Percentiles rank a stretch among this genome's conserved stretches.
These are phyloP conservation scores for Pythium brassicae DNA, from an alignment of 352 stramenopile genomes.

Conservation along the genomic window DNA sequence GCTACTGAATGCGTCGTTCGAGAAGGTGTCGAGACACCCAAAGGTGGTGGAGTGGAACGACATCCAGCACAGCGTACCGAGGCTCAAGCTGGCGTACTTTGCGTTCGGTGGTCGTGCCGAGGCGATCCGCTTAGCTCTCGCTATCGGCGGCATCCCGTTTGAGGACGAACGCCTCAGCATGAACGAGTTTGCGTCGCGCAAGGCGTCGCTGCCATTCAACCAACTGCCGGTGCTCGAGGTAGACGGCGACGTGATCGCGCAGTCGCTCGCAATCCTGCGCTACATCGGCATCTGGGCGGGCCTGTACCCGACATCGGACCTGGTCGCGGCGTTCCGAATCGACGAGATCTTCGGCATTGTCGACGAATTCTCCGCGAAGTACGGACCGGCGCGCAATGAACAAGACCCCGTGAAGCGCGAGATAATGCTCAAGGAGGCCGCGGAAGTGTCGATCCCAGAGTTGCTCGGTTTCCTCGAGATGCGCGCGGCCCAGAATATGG, in stretches of 20 bases:
- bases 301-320: no score
- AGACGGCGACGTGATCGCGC: conserved; percentile 15
- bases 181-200: conserved; percentile 23
- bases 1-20: conserved; percentile 18
- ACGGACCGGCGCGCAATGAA: no score
- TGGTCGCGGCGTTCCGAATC: no score
- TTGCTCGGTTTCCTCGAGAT: no score
- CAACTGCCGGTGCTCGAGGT: conserved; percentile 32
- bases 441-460: no score
- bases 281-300: conserved; percentile 68
- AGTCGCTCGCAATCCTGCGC: conserved; percentile 39
- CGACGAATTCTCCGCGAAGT: no score
- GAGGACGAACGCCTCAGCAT: conserved; percentile 42
- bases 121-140: conserved; percentile 40
- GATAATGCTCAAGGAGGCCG: no score
- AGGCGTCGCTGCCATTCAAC: conserved; percentile 27
- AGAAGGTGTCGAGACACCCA: conserved; percentile 25
- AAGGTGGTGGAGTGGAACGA: conserved; percentile 31
- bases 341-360: no score
- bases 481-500: no score
- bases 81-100: conserved; percentile 58
- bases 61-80: conserved; percentile 6
- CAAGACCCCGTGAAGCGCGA: no score
- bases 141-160: conserved; percentile 37
- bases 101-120: conserved; percentile 41